Percentiles rank a stretch among this genome's conserved stretches.
Evolutionary conservation across 371 early-diverging fungal genomes (phyloP).

Genomic region (Coemansia sp.): DNA sequence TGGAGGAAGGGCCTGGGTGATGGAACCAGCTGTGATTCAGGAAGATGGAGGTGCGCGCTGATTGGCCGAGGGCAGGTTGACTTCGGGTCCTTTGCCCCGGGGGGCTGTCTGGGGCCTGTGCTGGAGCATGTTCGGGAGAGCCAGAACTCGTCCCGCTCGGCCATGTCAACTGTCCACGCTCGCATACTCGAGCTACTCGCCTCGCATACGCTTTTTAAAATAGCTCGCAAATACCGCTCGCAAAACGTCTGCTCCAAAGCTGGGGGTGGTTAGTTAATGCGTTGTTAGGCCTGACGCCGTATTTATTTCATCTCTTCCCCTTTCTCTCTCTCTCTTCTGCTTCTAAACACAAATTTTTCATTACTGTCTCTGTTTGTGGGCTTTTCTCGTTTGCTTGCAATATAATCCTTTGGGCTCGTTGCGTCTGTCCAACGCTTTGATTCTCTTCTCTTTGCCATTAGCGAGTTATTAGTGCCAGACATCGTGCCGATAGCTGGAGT

Average conservation of each 20-base stretch:
- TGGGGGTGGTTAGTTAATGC: not conserved
- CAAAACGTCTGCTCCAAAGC: not conserved
- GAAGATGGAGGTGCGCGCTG: not conserved
- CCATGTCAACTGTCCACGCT: too few relatives aligned
- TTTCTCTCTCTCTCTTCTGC: not conserved
- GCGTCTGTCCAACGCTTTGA: too few relatives aligned
- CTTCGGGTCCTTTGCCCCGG: not conserved
- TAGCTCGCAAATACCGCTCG: not conserved
- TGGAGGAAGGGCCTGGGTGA: not conserved
- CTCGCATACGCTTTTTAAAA: too few relatives aligned
- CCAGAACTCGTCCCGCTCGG: too few relatives aligned
- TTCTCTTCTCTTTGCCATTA: too few relatives aligned
- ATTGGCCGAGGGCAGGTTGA: not conserved
- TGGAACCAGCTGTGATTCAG: not conserved
- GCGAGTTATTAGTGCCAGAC: too few relatives aligned
- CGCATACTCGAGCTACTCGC: too few relatives aligned
- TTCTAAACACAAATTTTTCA: not conserved
- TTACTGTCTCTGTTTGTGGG: not conserved
- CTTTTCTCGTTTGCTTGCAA: not conserved
- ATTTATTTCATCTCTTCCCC: conserved; percentile 2
- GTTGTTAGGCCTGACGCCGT: not conserved
- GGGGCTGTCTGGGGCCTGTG: too few relatives aligned
- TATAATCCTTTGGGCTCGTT: not conserved
- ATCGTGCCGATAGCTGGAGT: too few relatives aligned
- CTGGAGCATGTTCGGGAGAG: too few relatives aligned